Evolutionary conservation across 2,329 filamentous ascomycete species (phyloP).

Genomic region (Botryotinia narcissicola): DNA sequence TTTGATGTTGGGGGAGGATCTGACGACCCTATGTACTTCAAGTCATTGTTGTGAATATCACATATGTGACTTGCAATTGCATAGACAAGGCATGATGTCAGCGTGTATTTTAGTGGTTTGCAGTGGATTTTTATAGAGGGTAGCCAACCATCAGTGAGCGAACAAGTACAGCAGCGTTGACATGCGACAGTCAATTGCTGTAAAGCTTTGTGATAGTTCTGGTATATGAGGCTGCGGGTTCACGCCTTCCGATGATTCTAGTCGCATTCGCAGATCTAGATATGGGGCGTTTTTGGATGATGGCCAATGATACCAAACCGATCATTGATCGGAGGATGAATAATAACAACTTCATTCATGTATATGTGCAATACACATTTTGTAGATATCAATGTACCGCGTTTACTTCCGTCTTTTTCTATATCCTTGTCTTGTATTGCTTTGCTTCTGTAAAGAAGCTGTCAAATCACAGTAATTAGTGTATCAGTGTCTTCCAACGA

Average conservation of each 20-base stretch:
- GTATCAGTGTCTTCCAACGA: neutral
- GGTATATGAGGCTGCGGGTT: neutral
- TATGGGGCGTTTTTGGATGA: neutral
- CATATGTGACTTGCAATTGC: neutral
- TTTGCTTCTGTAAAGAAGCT: neutral
- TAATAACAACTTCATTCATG: neutral
- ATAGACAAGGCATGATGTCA: neutral
- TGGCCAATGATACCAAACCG: neutral
- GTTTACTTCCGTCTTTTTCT: neutral
- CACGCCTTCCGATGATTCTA: neutral
- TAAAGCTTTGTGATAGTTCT: neutral
- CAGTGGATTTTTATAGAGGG: neutral
- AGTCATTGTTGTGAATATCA: neutral
- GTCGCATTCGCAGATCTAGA: neutral
- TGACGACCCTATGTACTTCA: constrained; percentile 15
- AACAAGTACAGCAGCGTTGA: neutral
- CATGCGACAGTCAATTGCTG: neutral
- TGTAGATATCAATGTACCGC: neutral
- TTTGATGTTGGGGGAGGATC: constrained; percentile 25
- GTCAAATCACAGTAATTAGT: neutral
- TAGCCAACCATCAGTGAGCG: neutral
- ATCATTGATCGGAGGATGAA: neutral
- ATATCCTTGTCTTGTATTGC: too few relatives aligned
- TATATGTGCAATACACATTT: neutral
- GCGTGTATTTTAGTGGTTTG: constrained; percentile 2